Evolutionary conservation across 2,329 filamentous ascomycete species (phyloP).

Genomic region (Aspergillus cejpii): DNA sequence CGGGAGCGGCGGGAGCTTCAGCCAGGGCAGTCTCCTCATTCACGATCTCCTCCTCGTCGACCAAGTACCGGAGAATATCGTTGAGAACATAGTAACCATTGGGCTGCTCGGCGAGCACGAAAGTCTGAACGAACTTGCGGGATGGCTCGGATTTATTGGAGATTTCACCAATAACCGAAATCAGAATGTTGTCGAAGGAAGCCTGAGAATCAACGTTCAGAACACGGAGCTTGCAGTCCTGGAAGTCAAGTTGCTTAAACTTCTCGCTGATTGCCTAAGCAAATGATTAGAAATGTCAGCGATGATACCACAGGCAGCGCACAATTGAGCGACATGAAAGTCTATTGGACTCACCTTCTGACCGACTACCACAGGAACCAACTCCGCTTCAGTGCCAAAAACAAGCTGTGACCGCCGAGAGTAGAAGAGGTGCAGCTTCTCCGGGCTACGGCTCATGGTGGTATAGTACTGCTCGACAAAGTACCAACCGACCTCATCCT

Average conservation of each 20-base stretch:
- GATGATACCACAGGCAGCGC: not conserved
- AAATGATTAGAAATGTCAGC: conserved; percentile 15
- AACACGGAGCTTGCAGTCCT: conserved; percentile 96
- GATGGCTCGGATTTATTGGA: conserved; percentile 88
- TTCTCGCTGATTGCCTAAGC: conserved; percentile 81
- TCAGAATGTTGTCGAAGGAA: conserved; percentile 87
- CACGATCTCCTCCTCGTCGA: conserved; percentile 62
- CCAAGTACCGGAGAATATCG: conserved; percentile 92
- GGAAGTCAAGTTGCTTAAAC: conserved; percentile 87
- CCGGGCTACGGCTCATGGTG: conserved; percentile 86
- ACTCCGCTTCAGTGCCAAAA: conserved; percentile 82
- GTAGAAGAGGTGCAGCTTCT: conserved; percentile 95
- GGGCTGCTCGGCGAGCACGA: conserved; percentile 90
- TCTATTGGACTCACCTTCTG: conserved; percentile 60
- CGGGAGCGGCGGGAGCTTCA: conserved; percentile 42
- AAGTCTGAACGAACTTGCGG: conserved; percentile 96
- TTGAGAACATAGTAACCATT: conserved; percentile 98
- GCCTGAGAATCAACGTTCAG: conserved; percentile 96
- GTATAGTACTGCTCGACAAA: conserved; percentile 99
- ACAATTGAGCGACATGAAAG: not conserved
- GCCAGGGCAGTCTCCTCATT: conserved; percentile 35
- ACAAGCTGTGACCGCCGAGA: conserved; percentile 94
- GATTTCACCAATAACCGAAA: conserved; percentile 96
- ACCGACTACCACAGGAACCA: conserved; percentile 77
- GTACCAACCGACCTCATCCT: conserved; percentile 98